Evolutionary conservation across 352 stramenopile genomes (phyloP).

Genomic region (Phytophthora macrochlamydospora): DNA sequence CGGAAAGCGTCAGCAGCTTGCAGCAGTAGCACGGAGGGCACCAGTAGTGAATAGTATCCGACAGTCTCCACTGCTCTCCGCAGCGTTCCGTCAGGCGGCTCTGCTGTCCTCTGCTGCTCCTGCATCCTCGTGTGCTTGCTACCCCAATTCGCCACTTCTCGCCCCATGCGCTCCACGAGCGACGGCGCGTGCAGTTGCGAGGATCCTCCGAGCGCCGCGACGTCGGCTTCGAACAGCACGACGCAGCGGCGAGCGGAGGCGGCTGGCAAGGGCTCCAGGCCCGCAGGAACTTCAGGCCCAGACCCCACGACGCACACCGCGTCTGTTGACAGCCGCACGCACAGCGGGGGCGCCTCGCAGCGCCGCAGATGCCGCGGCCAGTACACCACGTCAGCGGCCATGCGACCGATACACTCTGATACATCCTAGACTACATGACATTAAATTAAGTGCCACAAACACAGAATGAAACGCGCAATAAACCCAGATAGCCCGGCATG

Average conservation of each 20-base stretch:
- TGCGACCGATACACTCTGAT: neutral
- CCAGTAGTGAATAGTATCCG: constrained; percentile 30
- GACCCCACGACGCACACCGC: constrained; percentile 43
- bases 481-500: constrained; percentile 34
- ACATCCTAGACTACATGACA: too few relatives aligned
- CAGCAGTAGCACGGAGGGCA: constrained; percentile 25
- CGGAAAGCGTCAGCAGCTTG: constrained; percentile 20
- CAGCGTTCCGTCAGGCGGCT: too few relatives aligned
- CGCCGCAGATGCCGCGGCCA: constrained; percentile 45
- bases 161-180: constrained; percentile 21
- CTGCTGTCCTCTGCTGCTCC: neutral
- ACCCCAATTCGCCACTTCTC: neutral
- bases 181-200: constrained; percentile 22
- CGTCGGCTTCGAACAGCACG: constrained; percentile 34
- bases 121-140: neutral
- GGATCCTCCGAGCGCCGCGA: constrained; percentile 27
- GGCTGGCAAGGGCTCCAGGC: constrained; percentile 13
- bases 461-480: too few relatives aligned
- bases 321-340: constrained; percentile 18
- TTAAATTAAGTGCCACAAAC: too few relatives aligned
- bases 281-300: constrained; percentile 3
- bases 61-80: constrained; percentile 12
- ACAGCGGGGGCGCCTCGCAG: constrained; percentile 17
- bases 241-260: constrained; percentile 12
- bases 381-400: constrained; percentile 41